Conservation (phyloP, 345 rosid genomes). For the Gossypium sturtianum region DNA sequence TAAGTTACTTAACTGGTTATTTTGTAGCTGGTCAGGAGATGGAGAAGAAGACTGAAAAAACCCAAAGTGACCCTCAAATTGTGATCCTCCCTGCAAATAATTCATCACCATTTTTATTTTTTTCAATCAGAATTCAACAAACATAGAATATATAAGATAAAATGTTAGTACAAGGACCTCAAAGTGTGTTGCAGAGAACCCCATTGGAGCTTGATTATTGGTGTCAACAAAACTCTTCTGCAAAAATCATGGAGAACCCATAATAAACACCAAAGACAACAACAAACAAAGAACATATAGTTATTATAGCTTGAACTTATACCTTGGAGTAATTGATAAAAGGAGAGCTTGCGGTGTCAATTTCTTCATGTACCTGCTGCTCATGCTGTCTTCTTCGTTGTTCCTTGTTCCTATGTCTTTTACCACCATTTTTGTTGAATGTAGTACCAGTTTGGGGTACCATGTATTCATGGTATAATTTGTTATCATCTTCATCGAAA, state of each 20-base stretch:
- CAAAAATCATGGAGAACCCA: conserved; percentile 2
- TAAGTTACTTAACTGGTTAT: conserved; percentile 41
- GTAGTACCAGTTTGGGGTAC: conserved; percentile 13
- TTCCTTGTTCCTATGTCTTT: conserved; percentile 37
- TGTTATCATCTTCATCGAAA: conserved; percentile 30
- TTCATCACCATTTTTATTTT: not conserved
- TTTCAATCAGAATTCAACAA: conserved; percentile 1
- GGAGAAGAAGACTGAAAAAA: conserved; percentile 32
- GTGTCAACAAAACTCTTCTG: conserved; percentile 33
- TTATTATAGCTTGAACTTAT: not conserved
- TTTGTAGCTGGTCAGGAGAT: conserved; percentile 37
- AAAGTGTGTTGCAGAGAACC: conserved; percentile 58
- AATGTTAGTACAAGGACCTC: conserved; percentile 36
- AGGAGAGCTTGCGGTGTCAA: conserved; percentile 93
- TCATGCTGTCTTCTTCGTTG: conserved; percentile 18
- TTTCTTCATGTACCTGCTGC: conserved; percentile 34
- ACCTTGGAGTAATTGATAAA: conserved; percentile 38
- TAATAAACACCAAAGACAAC: not conserved
- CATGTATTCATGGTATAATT: conserved; percentile 5
- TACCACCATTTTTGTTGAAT: conserved; percentile 17
- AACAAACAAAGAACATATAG: not conserved
- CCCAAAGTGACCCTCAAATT: conserved; percentile 35
- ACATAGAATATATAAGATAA: not conserved
- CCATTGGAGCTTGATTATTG: conserved; percentile 42
- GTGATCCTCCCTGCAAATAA: conserved; percentile 44